phyloP scores from a whole-genome alignment of 2,329 filamentous ascomycete genomes.

The Neonectria punicea region DNA sequence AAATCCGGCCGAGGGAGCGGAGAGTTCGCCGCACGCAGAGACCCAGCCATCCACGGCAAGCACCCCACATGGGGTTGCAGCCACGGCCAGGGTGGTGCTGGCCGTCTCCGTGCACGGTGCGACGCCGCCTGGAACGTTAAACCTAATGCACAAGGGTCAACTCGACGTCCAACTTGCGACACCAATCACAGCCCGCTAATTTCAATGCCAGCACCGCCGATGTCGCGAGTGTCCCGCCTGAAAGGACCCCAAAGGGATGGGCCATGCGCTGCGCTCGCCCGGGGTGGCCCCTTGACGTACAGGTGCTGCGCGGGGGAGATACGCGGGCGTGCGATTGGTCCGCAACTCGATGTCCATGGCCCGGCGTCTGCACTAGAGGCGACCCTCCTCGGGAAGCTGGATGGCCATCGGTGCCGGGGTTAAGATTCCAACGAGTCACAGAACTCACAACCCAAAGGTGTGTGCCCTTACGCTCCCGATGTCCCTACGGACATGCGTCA shows the following conservation, averaged over 20 bases:
- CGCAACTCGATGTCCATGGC: slow-evolving; percentile 31
- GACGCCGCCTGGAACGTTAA: slow-evolving; percentile 44
- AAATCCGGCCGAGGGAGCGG: slow-evolving; percentile 41
- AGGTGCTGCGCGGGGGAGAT: slow-evolving; percentile 41
- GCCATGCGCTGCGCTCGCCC: slow-evolving; percentile 33
- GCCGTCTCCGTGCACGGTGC: slow-evolving; percentile 32
- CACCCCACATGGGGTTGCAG: slow-evolving; percentile 42
- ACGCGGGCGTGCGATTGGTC: slow-evolving; percentile 35
- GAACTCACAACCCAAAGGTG: not conserved
- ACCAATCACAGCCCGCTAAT: slow-evolving; percentile 47
- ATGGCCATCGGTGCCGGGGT: slow-evolving; percentile 24
- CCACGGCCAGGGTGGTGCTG: slow-evolving; percentile 39
- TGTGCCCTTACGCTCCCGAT: not conserved
- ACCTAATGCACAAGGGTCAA: slow-evolving; percentile 39
- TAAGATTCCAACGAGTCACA: slow-evolving; percentile 27
- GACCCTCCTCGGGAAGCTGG: slow-evolving; percentile 36
- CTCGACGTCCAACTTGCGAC: slow-evolving; percentile 35
- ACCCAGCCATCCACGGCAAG: slow-evolving; percentile 40
- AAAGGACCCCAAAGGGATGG: slow-evolving; percentile 18
- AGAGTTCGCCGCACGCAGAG: slow-evolving; percentile 33
- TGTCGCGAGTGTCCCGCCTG: slow-evolving; percentile 44
- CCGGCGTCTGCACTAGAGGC: slow-evolving; percentile 18
- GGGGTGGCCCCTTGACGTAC: slow-evolving; percentile 42
- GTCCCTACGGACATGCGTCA: slow-evolving; percentile 12
- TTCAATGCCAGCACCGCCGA: slow-evolving; percentile 46